phyloP scores from a whole-genome alignment of 2,329 filamentous ascomycete genomes.

The Capronia coronata region DNA sequence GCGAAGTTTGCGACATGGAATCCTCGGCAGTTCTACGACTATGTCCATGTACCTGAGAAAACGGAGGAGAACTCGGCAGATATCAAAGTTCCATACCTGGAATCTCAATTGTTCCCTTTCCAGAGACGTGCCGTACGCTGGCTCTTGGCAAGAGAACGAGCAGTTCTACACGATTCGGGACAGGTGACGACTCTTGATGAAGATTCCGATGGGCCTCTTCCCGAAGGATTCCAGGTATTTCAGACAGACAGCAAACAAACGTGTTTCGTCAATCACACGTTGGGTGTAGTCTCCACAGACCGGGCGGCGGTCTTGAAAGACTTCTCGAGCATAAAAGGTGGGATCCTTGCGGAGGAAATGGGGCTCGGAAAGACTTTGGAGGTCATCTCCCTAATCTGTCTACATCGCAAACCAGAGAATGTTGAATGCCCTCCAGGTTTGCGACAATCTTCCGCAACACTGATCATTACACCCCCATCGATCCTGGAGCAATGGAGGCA shows the following conservation, averaged over 20 bases:
- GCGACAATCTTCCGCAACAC: conserved; percentile 47
- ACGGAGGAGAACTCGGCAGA: conserved; percentile 27
- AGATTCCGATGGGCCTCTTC: conserved; percentile 26
- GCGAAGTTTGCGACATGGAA: conserved; percentile 21
- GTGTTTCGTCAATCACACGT: conserved; percentile 40
- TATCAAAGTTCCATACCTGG: conserved; percentile 33
- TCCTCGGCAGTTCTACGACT: conserved; percentile 42
- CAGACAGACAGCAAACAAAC: conserved; percentile 35
- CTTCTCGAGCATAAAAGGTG: conserved; percentile 35
- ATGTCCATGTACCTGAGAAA: conserved; percentile 29
- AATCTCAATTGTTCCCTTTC: conserved; percentile 43
- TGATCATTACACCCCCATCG: conserved; percentile 57
- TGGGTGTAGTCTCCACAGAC: conserved; percentile 37
- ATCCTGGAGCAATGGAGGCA: conserved; percentile 59
- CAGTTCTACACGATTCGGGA: conserved; percentile 33
- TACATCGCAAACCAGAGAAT: conserved; percentile 32
- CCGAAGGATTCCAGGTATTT: conserved; percentile 36
- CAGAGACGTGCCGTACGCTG: conserved; percentile 44
- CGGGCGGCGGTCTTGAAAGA: conserved; percentile 31
- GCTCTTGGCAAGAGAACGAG: conserved; percentile 42
- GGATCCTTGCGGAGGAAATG: conserved; percentile 48
- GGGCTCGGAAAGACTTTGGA: conserved; percentile 47
- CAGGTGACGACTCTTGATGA: conserved; percentile 24
- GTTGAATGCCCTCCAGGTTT: conserved; percentile 28
- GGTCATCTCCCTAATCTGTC: conserved; percentile 42